Evolutionary conservation across 176 grass and related monocot species (phyloP).

Genomic region (Eremochloa ophiuroides): DNA sequence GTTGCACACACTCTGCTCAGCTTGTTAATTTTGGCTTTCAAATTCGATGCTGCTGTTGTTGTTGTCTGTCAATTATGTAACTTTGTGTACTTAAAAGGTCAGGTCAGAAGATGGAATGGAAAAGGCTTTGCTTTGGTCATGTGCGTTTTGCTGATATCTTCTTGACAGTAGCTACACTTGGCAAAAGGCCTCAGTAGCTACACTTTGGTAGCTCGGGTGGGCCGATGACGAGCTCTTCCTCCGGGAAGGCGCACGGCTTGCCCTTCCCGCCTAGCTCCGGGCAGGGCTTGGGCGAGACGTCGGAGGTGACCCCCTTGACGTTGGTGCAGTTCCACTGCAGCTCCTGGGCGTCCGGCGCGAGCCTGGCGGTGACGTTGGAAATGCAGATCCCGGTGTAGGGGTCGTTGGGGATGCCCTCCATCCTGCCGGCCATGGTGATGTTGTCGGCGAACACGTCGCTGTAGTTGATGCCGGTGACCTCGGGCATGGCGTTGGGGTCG

Average conservation of each 20-base stretch:
- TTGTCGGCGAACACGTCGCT: constrained; percentile 81
- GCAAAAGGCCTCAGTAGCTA: constrained; percentile 3
- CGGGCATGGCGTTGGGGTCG: constrained; percentile 55
- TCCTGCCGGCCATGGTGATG: constrained; percentile 73
- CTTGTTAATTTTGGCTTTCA: constrained; percentile 26
- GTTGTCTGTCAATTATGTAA: background rate
- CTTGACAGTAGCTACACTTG: constrained; percentile 30
- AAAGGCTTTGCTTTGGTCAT: constrained; percentile 16
- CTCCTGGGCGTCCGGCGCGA: constrained; percentile 51
- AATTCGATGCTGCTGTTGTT: constrained; percentile 15
- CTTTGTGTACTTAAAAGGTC: background rate
- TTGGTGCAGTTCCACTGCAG: constrained; percentile 93
- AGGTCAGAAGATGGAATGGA: constrained; percentile 8
- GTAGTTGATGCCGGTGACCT: constrained; percentile 72
- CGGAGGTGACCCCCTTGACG: constrained; percentile 49
- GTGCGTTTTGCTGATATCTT: background rate
- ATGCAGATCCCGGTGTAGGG: constrained; percentile 96
- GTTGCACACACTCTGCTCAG: background rate
- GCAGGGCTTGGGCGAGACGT: constrained; percentile 59
- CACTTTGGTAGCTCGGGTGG: constrained; percentile 29
- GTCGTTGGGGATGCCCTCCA: constrained; percentile 73
- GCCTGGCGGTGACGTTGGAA: constrained; percentile 56
- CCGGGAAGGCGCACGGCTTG: constrained; percentile 57
- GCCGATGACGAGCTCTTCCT: constrained; percentile 46
- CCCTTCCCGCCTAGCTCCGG: constrained; percentile 25